phyloP scores from a whole-genome alignment of 805 yeast genomes.

The Candida caryicola region DNA sequence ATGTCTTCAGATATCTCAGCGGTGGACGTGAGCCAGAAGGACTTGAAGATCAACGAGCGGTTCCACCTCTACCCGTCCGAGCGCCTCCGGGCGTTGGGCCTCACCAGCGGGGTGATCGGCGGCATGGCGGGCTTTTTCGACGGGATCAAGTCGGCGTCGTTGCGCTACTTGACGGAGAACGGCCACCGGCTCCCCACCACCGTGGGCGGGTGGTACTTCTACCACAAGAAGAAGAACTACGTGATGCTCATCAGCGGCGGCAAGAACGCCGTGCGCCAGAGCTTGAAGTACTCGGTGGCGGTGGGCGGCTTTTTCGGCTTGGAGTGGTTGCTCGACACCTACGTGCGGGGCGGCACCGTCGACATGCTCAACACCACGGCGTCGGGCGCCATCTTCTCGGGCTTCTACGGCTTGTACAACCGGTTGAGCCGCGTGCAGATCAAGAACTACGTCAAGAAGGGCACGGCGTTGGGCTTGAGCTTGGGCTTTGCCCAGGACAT shows the following conservation, averaged over 20 bases:
- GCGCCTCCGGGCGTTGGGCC: constrained; percentile 42
- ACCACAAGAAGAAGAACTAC: constrained; percentile 80
- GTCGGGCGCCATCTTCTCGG: constrained; percentile 54
- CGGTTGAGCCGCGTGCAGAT: constrained; percentile 45
- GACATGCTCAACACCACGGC: constrained; percentile 64
- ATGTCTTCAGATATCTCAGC: constrained; percentile 2
- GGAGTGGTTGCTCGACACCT: constrained; percentile 60
- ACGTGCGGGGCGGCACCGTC: constrained; percentile 41
- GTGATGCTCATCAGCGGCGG: constrained; percentile 61
- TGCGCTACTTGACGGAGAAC: constrained; percentile 70
- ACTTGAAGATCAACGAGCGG: constrained; percentile 32
- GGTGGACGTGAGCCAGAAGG: constrained; percentile 4
- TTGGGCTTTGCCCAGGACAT: constrained; percentile 69
- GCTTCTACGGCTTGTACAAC: constrained; percentile 45
- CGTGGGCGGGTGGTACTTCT: constrained; percentile 84
- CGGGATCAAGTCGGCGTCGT: constrained; percentile 55
- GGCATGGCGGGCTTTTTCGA: constrained; percentile 54
- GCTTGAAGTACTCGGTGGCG: constrained; percentile 34
- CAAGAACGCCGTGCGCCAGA: constrained; percentile 44
- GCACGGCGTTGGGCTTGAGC: constrained; percentile 55
- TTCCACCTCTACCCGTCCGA: constrained; percentile 49
- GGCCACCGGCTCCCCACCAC: constrained; percentile 77
- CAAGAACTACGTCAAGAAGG: constrained; percentile 44
- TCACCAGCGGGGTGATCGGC: constrained; percentile 42
- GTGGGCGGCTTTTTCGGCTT: constrained; percentile 53